Evolutionary conservation across 306 rosid species (phyloP), one percentile per base, ranked within the genome.

Genomic region (Quercus glauca): DNA sequence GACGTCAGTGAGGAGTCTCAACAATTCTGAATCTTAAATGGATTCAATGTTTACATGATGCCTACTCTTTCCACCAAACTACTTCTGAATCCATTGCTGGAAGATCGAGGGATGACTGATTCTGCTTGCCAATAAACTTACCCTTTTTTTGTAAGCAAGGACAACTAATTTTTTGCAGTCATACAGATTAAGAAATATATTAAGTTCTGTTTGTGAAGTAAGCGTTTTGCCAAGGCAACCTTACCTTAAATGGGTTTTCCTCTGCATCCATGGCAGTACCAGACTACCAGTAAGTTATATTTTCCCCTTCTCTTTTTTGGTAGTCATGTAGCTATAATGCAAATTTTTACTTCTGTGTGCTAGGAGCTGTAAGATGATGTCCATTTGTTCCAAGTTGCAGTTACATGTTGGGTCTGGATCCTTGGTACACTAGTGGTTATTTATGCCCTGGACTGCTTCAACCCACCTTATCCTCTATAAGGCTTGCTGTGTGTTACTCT

Each of bases 201-300:
- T 56, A 26, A n/a, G 57, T 52, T 60, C 60, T 33, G 60, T 68
- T 74, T 33, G 60, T 68, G 77, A 25, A 73, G 43, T 73, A 20
- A 73, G 55, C 43, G 43, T 20, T 37, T 43, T 57, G 79, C 35
- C 10, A 21, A 37, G 71, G 61, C 41, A 74, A 45, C 25, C 9
- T 51, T 74, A 43, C 28, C 43, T 69, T 23, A 28, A 49, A 69
- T n/a, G 15, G 53, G 21, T 59, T 25, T 60, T 29, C 18, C 18
- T 4, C 35, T 25, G 71, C 29, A 15, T 45, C n/a, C 29, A 10
- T 75, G 72, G 75, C 20, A 45, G 67, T 20, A 45, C 18, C 64
- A 45, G 75, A 45, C 73, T 20, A 29, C 12, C 64, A 45, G 75
- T 23, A 65, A 20, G 5, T 60, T 4, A 21, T 25, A 49, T 11